Base-by-base conservation (phyloP, 1,139 yeast species). In the Lodderomyces metapsilosis region DNA sequence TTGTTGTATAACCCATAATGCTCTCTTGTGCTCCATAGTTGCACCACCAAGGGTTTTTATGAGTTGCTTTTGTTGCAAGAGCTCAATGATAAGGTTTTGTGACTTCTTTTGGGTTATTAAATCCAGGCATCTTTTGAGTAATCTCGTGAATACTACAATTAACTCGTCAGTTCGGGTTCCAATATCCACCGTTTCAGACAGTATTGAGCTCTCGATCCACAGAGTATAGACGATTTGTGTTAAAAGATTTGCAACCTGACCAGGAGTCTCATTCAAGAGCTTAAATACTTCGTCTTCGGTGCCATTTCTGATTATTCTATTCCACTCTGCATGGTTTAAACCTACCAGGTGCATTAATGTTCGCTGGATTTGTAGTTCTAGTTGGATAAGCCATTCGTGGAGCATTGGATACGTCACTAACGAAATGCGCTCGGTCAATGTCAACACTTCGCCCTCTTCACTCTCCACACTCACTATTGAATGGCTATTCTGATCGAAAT, bases 61-160 rank as follows among this genome's bases (percentile, higher is more conserved):
- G 1, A 78, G 63, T 32, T 77, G 77, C 31, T 71, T 60, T 40
- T 83, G 87, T 49, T 86, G 91, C 11, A 85, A 73, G 6, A 78
- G 49, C 48, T 88, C 96, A 21, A 87, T 77, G 10, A 87, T 68
- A 13, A 88, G 51, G 12, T 76, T 68, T 52, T 86, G 89, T 16
- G 73, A 52, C 46, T 80, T 81, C 41, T 64, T 68, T 23, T 59
- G n/a, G 56, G 15, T 5, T 24, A 37, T n/a, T 13, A 4, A 13
- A 13, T 17, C 15, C 16, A 5, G 10, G 12, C 32, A 28, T 6
- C 3, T 28, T 28, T 28, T 15, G 18, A 28, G 32, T 16, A 28
- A 15, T 2, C 18, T 13, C 5, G 18, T 15, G 12, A 15, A 10
- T 3, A 15, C 7, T 15, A 15, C 18, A 10, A 28, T 28, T 13